A percentile compares a stretch with the other conserved stretches of the same genome.
Conservation (phyloP, 305 asterid genomes). For the Fraxinus sp. region DNA sequence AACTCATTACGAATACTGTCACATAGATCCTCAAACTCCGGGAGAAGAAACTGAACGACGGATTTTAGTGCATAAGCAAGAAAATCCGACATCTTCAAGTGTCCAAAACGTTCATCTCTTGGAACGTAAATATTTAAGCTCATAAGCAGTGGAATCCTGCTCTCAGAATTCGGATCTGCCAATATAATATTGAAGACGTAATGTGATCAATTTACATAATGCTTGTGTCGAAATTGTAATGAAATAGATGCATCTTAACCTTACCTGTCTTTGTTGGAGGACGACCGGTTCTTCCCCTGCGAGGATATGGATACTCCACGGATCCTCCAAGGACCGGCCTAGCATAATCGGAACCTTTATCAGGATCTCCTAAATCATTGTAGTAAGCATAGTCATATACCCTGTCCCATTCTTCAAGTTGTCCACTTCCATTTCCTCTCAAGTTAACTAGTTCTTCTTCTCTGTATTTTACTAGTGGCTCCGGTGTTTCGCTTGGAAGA, state of each 20-base stretch:
- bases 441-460: conserved; percentile 54
- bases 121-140: conserved; percentile 75
- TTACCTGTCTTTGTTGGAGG: conserved; percentile 50
- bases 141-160: conserved; percentile 46
- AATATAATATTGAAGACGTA: neutral
- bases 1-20: conserved; percentile 61
- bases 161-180: conserved; percentile 66
- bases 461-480: conserved; percentile 42
- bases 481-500: conserved; percentile 73
- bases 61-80: conserved; percentile 67
- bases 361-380: conserved; percentile 68
- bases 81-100: conserved; percentile 72
- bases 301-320: conserved; percentile 62
- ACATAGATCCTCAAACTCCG: conserved; percentile 52
- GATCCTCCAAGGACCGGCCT: conserved; percentile 65
- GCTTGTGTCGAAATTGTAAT: neutral
- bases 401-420: conserved; percentile 69
- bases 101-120: conserved; percentile 76
- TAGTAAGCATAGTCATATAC: conserved; percentile 67
- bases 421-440: conserved; percentile 61
- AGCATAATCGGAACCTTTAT: conserved; percentile 47
- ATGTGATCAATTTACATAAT: neutral
- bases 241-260: neutral
- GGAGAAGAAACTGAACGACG: conserved; percentile 55
- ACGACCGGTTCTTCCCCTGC: conserved; percentile 82